Base-by-base conservation (phyloP, 2,329 filamentous ascomycete genomes). In the Monilinia fructigena region DNA sequence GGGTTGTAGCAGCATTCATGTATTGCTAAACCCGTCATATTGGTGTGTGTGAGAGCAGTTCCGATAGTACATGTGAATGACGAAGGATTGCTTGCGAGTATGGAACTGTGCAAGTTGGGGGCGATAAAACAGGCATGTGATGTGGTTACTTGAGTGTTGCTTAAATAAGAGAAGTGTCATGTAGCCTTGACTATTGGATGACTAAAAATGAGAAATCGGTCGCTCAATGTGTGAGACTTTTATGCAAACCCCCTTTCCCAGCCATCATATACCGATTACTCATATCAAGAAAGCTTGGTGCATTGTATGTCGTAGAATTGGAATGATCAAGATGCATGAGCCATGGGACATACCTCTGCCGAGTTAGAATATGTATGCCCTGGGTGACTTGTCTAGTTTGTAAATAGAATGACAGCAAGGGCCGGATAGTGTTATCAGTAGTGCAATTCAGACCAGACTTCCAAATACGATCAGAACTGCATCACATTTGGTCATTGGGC, bases 211-310 rank as follows among this genome's bases (percentile, higher is more conserved):
- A 60, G 45, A 14, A 50, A 45, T 60, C 14, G 50, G 58, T 60
- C 16, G 31, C 58, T 60, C 45, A n/a, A 60, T 14, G 58, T 50
- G 58, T 60, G 45, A 38, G 28, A 60, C 58, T 60, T 60, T 45
- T n/a, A 50, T 50, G 58, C 58, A 38, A 50, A 38, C 45, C n/a
- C n/a, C 45, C 45, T 60, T 60, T 60, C 58, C 58, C 58, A 60
- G 31, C 28, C n/a, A 60, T 60, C n/a, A 50, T 23, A 48, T 60
- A 45, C 42, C 56, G 56, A 60, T 35, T 35, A 48, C 20, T 60
- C 42, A 28, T 48, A 28, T 59, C 26, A 59, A 38, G n/a, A 60
- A 35, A 50, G 12, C 42, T 50, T 48, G 45, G 56, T 60, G 35
- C 20, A 50, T 50, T 50, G 45, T 50, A 38, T 38, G 45, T 60